Conservation (phyloP, 257 asterid genomes). For the Solanum chmielewskii region DNA sequence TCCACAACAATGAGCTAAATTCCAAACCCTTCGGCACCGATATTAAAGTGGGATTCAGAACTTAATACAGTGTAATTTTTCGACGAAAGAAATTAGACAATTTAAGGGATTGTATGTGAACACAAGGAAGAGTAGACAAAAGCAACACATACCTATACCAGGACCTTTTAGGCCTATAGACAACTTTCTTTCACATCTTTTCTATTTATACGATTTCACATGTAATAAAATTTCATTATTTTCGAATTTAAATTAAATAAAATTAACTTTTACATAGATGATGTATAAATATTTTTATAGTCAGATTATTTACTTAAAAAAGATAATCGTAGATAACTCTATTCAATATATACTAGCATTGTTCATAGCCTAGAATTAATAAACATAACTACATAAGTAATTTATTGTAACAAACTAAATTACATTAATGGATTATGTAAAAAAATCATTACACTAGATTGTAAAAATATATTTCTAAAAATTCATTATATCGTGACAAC, state of each 20-base stretch:
- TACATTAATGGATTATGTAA: neutral
- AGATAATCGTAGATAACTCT: neutral
- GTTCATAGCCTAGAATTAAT: neutral
- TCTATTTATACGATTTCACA: neutral
- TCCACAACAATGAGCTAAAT: too few relatives aligned
- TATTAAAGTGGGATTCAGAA: too few relatives aligned
- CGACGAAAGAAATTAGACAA: accelerated
- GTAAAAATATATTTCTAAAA: neutral
- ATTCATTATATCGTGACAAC: neutral
- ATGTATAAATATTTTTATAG: neutral
- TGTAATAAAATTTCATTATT: neutral
- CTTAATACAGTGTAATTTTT: neutral
- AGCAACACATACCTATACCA: neutral
- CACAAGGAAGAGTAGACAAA: neutral
- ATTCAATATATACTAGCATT: neutral
- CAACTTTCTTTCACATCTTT: neutral
- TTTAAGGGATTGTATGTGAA: neutral
- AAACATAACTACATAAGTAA: neutral
- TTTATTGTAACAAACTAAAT: neutral
- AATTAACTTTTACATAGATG: neutral
- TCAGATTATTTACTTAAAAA: neutral
- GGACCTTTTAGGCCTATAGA: neutral
- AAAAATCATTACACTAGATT: neutral
- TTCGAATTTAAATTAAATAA: neutral
- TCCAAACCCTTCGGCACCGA: neutral